A percentile compares a stretch with the other conserved stretches of the same genome.
phyloP scores from a whole-genome alignment of 1,284 basidiomycete species.

The Meira miltonrushii region DNA sequence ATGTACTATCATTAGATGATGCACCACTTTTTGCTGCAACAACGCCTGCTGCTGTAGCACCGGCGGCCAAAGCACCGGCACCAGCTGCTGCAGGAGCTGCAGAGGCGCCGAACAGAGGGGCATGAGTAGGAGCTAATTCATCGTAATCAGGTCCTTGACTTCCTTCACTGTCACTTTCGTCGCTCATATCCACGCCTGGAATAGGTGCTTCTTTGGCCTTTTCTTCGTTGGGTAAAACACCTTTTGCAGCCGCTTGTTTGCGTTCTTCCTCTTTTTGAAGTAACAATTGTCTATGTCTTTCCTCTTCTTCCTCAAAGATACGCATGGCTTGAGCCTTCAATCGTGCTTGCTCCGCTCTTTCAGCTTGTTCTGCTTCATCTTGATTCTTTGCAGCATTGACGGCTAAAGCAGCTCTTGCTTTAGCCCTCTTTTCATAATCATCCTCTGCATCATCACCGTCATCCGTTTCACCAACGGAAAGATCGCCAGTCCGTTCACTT shows the following conservation, averaged over 20 bases:
- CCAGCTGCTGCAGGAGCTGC: neutral
- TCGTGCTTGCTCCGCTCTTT: conserved; percentile 32
- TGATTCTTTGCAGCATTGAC: conserved; percentile 46
- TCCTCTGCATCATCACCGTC: conserved; percentile 22
- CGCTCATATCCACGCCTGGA: conserved; percentile 46
- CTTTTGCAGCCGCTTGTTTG: conserved; percentile 27
- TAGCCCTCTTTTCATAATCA: conserved; percentile 22
- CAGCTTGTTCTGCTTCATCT: conserved; percentile 24
- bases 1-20: conserved; percentile 17
- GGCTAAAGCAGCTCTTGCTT: conserved; percentile 45
- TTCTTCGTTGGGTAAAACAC: conserved; percentile 19
- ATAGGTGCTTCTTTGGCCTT: conserved; percentile 37
- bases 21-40: conserved; percentile 20
- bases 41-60: conserved; percentile 46
- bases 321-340: conserved; percentile 30
- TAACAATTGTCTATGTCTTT: conserved; percentile 31
- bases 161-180: conserved; percentile 47
- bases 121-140: conserved; percentile 23
- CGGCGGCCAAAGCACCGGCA: neutral
- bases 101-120: conserved; percentile 36
- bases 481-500: conserved; percentile 29
- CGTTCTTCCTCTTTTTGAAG: conserved; percentile 35
- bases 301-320: conserved; percentile 44
- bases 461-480: conserved; percentile 22
- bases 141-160: conserved; percentile 20